Conservation (phyloP, 169 alveolate species). For the Plasmodium falciparum region DNA sequence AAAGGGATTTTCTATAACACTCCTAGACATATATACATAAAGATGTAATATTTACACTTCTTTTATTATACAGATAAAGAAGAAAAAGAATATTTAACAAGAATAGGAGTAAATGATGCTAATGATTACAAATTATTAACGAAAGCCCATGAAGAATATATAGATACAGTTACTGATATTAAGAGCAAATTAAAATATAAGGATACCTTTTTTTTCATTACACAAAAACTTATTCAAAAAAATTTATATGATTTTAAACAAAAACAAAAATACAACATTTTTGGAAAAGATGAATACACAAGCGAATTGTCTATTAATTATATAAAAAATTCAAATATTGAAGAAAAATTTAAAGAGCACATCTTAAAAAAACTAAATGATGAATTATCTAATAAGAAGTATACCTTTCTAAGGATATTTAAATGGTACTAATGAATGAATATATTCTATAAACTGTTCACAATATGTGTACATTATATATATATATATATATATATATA, state of each 20-base stretch:
- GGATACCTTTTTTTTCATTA: slow-evolving; percentile 71
- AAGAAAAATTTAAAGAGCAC: slow-evolving; percentile 63
- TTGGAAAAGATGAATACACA: slow-evolving; percentile 66
- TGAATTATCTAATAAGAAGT: not conserved
- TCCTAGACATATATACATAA: not conserved
- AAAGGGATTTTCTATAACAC: not conserved
- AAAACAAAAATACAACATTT: slow-evolving; percentile 41
- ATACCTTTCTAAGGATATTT: slow-evolving; percentile 27
- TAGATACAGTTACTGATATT: slow-evolving; percentile 41
- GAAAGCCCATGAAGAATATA: slow-evolving; percentile 64
- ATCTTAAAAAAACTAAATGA: slow-evolving; percentile 35
- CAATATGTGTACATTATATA: not conserved
- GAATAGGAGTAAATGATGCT: slow-evolving; percentile 33
- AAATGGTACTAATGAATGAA: slow-evolving; percentile 31
- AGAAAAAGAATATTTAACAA: slow-evolving; percentile 52
- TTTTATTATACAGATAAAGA: slow-evolving; percentile 51
- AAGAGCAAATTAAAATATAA: slow-evolving; percentile 75
- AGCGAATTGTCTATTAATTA: slow-evolving; percentile 72
- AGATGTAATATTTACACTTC: not conserved
- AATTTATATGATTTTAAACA: slow-evolving; percentile 68
- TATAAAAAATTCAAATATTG: slow-evolving; percentile 69
- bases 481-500: not conserved
- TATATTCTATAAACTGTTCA: too few species aligned
- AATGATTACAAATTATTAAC: slow-evolving; percentile 60
- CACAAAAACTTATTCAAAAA: slow-evolving; percentile 70